Percentiles rank a stretch among this genome's conserved stretches.
phyloP scores from a whole-genome alignment of 352 stramenopile genomes.

The Poterioochromonas sp. region DNA sequence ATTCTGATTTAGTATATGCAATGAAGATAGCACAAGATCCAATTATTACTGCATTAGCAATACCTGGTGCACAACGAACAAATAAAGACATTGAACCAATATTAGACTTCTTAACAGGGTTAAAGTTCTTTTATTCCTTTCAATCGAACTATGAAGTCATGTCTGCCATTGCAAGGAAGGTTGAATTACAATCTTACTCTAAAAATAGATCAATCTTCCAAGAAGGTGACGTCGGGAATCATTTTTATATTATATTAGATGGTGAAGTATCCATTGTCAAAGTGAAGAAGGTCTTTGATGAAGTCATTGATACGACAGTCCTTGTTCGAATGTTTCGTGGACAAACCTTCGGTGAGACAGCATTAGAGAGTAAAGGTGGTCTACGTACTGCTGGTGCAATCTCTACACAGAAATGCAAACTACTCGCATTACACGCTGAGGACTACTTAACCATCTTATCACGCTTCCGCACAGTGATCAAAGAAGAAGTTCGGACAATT shows the following conservation, averaged over 20 bases:
- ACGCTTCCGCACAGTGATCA: background rate
- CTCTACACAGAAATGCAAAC: background rate
- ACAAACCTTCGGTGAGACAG: conserved; percentile 23
- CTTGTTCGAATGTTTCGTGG: conserved; percentile 6
- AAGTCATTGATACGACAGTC: background rate
- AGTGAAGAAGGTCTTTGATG: background rate
- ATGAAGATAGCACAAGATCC: background rate
- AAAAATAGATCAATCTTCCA: background rate
- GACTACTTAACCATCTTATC: background rate
- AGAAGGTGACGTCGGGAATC: conserved; percentile 18
- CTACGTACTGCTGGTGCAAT: conserved; percentile 1
- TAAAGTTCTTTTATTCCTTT: conserved; percentile 5
- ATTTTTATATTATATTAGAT: conserved; percentile 23
- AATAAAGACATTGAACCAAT: background rate
- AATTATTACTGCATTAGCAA: background rate
- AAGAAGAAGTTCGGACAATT: background rate
- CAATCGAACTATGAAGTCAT: background rate
- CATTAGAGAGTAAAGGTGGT: conserved; percentile 1
- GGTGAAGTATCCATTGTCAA: conserved; percentile 19
- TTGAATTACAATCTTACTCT: background rate
- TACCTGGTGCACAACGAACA: background rate
- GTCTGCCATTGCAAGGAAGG: background rate
- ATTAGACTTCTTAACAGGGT: background rate
- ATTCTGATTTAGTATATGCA: background rate
- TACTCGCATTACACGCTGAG: background rate